Evolutionary conservation across 305 asterid genomes (phyloP), one percentile per base, ranked within the genome.

Genomic region (Nicotiana rustica): DNA sequence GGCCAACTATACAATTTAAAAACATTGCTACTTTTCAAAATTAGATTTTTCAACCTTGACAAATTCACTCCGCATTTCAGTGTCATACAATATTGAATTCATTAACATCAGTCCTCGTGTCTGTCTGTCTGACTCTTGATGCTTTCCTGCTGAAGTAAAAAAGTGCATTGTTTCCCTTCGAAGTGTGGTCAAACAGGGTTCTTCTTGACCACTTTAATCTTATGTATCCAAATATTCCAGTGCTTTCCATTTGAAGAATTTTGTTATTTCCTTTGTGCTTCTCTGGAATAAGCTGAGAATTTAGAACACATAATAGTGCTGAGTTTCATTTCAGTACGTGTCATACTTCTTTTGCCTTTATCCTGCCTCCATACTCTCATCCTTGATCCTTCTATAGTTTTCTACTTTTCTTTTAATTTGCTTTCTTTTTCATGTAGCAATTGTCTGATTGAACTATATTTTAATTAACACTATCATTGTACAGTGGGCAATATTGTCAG

Each of bases 401-500:
- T 52, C 17, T 55, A 31, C 14, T 31, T 76, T 31, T 55, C 49
- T 55, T 8, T 8, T 15, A 17, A 19, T 55, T 31, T 75, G 17
- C 80, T 55, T 75, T 76, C 67, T 31, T 76, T 76, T 56, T 55
- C 80, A 55, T 76, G 67, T 55, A 5, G 76, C 29, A 17, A 10
- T 35, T 4, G 29, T 56, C 80, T 76, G 52, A 76, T 76, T 55
- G 56, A 55, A 56, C 67, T 56, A 56, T 4, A 19, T 76, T 76
- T 56, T 76, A 55, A 76, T 64, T 44, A 55, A 65, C 55, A 81
- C 36, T 55, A 35, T 47, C 41, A 79, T 33, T 60, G 67, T 68
- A 18, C 96, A 95, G 97, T 59, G 90, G 88, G 55, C 90, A 65
- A 90, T 73, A 84, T 82, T 79, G 78, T 5, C 91, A 84, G 38